A percentile compares a stretch with the other conserved stretches of the same genome.
These are phyloP conservation scores for Plasmodium billcollinsi DNA, from an alignment of 169 alveolate genomes.

Conservation along the genomic window DNA sequence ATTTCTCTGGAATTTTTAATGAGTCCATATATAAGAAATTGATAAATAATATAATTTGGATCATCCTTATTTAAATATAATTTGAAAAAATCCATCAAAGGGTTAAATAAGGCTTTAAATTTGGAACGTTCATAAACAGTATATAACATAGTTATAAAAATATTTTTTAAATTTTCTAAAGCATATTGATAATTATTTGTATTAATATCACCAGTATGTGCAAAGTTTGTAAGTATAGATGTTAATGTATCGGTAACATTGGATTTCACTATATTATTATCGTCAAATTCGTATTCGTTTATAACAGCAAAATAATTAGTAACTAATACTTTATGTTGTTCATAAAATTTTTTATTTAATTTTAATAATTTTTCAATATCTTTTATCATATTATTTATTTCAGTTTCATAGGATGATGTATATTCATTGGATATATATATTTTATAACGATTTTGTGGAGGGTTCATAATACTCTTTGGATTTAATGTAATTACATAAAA, in stretches of 20 bases:
- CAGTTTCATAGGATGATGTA: slow-evolving; percentile 44
- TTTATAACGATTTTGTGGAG: slow-evolving; percentile 29
- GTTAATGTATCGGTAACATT: slow-evolving; percentile 8
- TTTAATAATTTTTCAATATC: slow-evolving; percentile 33
- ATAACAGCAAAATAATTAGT: slow-evolving; percentile 45
- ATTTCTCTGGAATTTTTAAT: slow-evolving; percentile 30
- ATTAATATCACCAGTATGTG: slow-evolving; percentile 27
- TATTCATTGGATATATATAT: slow-evolving; percentile 40
- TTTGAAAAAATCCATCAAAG: slow-evolving; percentile 45
- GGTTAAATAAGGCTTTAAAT: slow-evolving; percentile 38
- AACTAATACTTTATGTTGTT: slow-evolving; percentile 21
- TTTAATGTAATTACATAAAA: slow-evolving; percentile 41
- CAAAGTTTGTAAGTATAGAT: slow-evolving; percentile 21
- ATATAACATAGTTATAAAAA: slow-evolving; percentile 33
- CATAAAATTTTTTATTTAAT: slow-evolving; percentile 32
- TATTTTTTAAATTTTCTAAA: slow-evolving; percentile 20
- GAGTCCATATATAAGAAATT: slow-evolving; percentile 35
- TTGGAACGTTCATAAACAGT: slow-evolving; percentile 40
- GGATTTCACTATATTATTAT: not conserved
- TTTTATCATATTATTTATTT: slow-evolving; percentile 39
- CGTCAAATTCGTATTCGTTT: slow-evolving; percentile 59
- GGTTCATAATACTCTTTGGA: slow-evolving; percentile 53
- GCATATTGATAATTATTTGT: slow-evolving; percentile 30
- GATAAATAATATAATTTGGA: slow-evolving; percentile 31
- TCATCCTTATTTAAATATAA: slow-evolving; percentile 49